Evolutionary conservation across 768 basidiomycete species (phyloP), one percentile per base, ranked within the genome.

Genomic region (Psilocybe cubensis): DNA sequence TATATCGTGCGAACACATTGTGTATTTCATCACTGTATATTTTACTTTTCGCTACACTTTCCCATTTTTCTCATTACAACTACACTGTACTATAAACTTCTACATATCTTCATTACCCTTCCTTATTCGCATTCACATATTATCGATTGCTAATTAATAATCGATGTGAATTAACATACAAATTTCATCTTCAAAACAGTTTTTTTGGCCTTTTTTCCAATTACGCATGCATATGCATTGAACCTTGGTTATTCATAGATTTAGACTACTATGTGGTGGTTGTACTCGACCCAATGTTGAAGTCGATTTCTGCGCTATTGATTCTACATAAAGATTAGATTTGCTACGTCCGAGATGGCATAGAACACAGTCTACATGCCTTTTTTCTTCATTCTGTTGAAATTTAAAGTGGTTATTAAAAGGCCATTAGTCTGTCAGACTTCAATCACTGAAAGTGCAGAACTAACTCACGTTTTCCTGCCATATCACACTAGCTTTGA

Each of bases 1-100:
- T 50, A 51, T 50, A 44, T 42, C 41, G 33, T 57, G 38, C 31
- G 40, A 57, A 23, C 49, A 29, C 48, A 50, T 31, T 57, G 49
- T 57, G 51, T 57, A 57, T 57, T 57, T 43, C 50, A 27, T 46
- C 23, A 38, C 27, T 56, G 54, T 56, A 48, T 56, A 27, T 42
- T 56, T 23, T 8, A 31, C 17, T 57, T 48, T 48, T 28, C 31
- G 14, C 4, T 28, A 9, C 46, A 48, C 31, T 31, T n/a, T 17
- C 18, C n/a, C 28, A 29, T 29, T 29, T 57, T 27, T 52, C n/a
- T 50, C 47, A 23, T 50, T 50, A 38, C 40, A 48, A 18, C 44
- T 41, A 21, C 48, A 23, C 45, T 57, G 56, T 57, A 50, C 48
- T 43, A 57, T 51, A 33, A 49, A 43, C 41, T 35, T 24, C 10